A percentile compares a stretch with the other conserved stretches of the same genome.
Evolutionary conservation across 805 yeast species (phyloP).

Genomic region (Schwanniomyces vanrijiae): DNA sequence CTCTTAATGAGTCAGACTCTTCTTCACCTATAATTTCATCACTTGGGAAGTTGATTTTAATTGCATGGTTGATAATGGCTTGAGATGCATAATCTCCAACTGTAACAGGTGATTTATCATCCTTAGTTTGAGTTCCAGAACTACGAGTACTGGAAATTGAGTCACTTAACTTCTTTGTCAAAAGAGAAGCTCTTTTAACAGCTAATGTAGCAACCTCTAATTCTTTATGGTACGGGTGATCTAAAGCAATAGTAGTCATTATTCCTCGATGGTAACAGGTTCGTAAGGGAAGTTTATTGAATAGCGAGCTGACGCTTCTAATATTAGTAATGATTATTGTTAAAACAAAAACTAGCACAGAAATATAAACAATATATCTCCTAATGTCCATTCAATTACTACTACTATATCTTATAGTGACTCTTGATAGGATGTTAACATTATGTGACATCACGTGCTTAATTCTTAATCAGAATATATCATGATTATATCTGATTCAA

Average conservation of each 20-base stretch:
- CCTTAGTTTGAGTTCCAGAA: slow-evolving; percentile 68
- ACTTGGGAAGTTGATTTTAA: slow-evolving; percentile 72
- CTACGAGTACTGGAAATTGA: slow-evolving; percentile 44
- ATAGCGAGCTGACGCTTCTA: neutral
- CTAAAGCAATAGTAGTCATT: slow-evolving; percentile 6
- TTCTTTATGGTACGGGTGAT: slow-evolving; percentile 58
- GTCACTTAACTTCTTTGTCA: slow-evolving; percentile 70
- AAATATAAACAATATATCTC: neutral
- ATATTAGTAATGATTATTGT: slow-evolving; percentile 3
- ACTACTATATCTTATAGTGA: neutral
- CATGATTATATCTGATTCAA: too few relatives aligned
- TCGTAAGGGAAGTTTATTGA: neutral
- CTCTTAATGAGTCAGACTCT: slow-evolving; percentile 65
- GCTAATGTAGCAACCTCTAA: slow-evolving; percentile 82
- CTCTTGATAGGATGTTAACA: neutral
- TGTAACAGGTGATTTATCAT: slow-evolving; percentile 93
- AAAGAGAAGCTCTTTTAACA: slow-evolving; percentile 78
- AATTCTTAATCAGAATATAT: neutral
- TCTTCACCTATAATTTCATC: slow-evolving; percentile 93
- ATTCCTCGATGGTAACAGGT: neutral
- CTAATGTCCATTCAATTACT: neutral
- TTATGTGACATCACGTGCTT: slow-evolving; percentile 3
- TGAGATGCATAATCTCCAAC: slow-evolving; percentile 96
- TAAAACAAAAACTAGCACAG: slow-evolving; percentile 5
- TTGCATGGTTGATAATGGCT: slow-evolving; percentile 84